Base-by-base conservation (phyloP, 345 rosid genomes). In the Xanthoceras sorbifolium region DNA sequence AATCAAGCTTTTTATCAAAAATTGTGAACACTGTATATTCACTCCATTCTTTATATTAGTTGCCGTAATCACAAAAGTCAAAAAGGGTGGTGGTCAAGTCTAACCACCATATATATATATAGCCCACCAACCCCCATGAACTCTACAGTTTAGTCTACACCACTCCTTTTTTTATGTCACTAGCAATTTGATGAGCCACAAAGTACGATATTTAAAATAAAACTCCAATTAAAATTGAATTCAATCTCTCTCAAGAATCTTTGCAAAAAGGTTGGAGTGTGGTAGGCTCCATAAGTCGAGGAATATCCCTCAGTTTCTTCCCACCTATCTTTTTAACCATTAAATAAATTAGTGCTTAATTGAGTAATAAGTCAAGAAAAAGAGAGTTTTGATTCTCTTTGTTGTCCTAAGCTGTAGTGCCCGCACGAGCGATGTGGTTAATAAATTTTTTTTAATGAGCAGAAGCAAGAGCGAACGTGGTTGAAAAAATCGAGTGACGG, bases 211-310 rank as follows among this genome's bases (percentile, higher is more conserved):
- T 48, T 42, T 75, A 76, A 75, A 38, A 50, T 52, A 3, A 3
- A 46, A 67, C 46, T 73, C 79, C 84, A 67, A 59, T 23, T 18
- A 54, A 15, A 28, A 55, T 22, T 79, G 76, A 71, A 71, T 69
- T 57, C 14, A n/a, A 29, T 46, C 52, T 61, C 20, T n/a, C 38
- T 32, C 0, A 48, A 71, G 76, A 77, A 74, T 76, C 80, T 78
- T 61, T 12, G 29, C 2, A 7, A 50, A 76, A 64, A 60, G 32
- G 7, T 3, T 18, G 9, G n/a, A 50, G 5, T 31, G 1, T 54
- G 66, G 84, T 85, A 85, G 84, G 89, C 76, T 90, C 91, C 91
- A 73, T 77, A 66, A 77, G 72, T 71, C 74, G 75, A 78, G 90
- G 93, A 88, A 86, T 76, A 76, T n/a, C 80, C 83, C 76, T 18